These are phyloP conservation scores for Sungouiozyma intestinalis DNA, from an alignment of 805 yeast species.

Conservation along the genomic window DNA sequence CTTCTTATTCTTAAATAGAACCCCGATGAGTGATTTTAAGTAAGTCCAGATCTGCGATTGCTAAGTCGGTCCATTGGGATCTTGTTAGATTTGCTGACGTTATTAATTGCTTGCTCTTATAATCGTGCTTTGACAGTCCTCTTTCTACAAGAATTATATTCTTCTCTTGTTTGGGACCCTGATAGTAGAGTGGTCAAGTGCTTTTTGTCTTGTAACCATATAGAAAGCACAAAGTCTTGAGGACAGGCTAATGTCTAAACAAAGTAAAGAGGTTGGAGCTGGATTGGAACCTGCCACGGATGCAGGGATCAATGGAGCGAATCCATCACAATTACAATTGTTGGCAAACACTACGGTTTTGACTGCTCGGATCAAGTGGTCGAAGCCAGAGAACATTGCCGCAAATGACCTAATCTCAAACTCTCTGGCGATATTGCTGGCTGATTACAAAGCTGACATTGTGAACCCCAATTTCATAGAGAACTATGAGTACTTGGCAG, in stretches of 20 bases:
- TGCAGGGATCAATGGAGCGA: not conserved
- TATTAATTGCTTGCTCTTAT: too few species aligned
- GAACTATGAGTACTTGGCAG: constrained; percentile 22
- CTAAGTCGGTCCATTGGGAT: too few species aligned
- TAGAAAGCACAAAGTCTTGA: not conserved
- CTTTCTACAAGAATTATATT: too few species aligned
- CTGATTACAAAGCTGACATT: constrained; percentile 11
- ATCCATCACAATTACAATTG: constrained; percentile 16
- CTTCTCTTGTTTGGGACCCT: too few species aligned
- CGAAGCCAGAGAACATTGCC: not conserved
- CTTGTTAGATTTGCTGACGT: too few species aligned
- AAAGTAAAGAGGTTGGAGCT: not conserved
- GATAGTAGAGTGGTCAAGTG: too few species aligned
- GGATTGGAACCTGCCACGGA: not conserved
- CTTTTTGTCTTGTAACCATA: not conserved
- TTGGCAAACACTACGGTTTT: constrained; percentile 22
- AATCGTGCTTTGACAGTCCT: too few species aligned
- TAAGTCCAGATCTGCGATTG: not conserved
- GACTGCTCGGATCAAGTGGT: constrained; percentile 20
- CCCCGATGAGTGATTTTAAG: not conserved
- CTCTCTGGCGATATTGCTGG: constrained; percentile 1
- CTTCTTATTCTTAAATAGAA: too few species aligned
- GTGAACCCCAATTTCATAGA: constrained; percentile 19
- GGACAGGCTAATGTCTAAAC: not conserved
- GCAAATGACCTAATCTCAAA: not conserved